phyloP scores from a whole-genome alignment of 441 rosid species.

The Arabidopsis lyrata region DNA sequence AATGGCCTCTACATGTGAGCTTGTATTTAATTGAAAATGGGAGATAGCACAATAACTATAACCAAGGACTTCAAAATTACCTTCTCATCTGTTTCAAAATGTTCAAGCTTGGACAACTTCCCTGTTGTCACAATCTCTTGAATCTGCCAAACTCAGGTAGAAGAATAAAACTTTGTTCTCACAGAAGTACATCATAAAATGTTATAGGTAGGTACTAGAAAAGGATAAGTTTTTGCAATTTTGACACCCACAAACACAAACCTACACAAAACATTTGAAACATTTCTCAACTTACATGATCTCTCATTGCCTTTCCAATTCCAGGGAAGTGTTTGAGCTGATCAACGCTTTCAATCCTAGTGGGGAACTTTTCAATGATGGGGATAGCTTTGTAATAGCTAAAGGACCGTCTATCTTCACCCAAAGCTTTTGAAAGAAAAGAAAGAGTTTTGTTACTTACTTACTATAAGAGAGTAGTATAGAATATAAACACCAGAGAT shows the following conservation, averaged over 20 bases:
- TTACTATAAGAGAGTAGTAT: conserved; percentile 8
- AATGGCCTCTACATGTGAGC: conserved; percentile 9
- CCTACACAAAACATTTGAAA: conserved; percentile 13
- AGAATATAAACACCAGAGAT: conserved; percentile 16
- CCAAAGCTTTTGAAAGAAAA: conserved; percentile 67
- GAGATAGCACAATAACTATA: background rate
- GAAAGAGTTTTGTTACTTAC: conserved; percentile 38
- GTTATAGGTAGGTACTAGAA: background rate
- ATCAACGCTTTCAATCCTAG: conserved; percentile 82
- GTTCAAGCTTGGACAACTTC: conserved; percentile 89
- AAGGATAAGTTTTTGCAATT: background rate
- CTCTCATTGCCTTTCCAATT: conserved; percentile 92
- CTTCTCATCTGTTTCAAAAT: conserved; percentile 96
- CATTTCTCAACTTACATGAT: conserved; percentile 74
- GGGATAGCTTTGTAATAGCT: conserved; percentile 94
- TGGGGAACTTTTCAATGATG: conserved; percentile 86
- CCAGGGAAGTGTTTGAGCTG: conserved; percentile 86
- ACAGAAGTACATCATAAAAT: conserved; percentile 9
- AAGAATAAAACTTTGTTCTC: conserved; percentile 9
- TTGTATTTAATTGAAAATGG: conserved; percentile 10
- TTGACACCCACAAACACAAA: conserved; percentile 22
- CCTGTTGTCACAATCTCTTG: conserved; percentile 93
- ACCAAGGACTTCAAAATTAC: conserved; percentile 47
- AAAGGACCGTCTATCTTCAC: conserved; percentile 93
- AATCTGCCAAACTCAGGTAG: conserved; percentile 56